Evolutionary conservation across 148 eudicot species (phyloP), one percentile per base, ranked within the genome.

Genomic region (Silene latifolia): DNA sequence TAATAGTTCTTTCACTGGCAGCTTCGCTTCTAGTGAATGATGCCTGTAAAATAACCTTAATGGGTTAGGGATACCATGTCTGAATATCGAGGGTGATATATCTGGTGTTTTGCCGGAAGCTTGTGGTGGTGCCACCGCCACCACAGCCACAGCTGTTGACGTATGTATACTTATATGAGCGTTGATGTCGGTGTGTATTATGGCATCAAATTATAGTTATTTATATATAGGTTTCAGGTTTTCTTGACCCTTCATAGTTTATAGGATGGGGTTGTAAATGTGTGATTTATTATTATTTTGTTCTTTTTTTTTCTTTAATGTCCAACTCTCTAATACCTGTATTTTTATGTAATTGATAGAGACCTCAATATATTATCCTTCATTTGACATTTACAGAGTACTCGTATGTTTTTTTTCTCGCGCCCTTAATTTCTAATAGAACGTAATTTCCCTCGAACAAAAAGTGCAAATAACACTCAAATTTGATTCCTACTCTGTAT

Each of bases 1-100:
- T 71, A 83, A 88, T 74, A 84, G 93, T 85, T 95, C 99, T 23
- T 82, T 77, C 76, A 87, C 82, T 59, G 92, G 89, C 67, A 95
- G 98, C 81, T 71, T 82, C 25, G 86, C 85, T 69, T 87, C 85
- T 42, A 83, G 80, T 54, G 95, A 91, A 78, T 88, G 83, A 86
- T 15, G 7, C 13, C 29, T 0, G 17, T 5, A 25, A 35, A 29
- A 1, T 32, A 14, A n/a, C 17, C 11, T 42, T 29, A 56, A 66
- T 3, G 35, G 59, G 71, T 56, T 60, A n/a, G 23, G 39, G 77
- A 32, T 35, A 13, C 42, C 4, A 35, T 75, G 65, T 65, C 56
- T 67, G 78, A 57, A 20, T n/a, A 20, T 11, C 21, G 35, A 56
- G 35, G 64, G 24, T 56, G 64, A 51, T 57, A 58, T 58, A 47